Evolutionary conservation across 2,329 filamentous ascomycete genomes (phyloP).

Genomic region (Aspergillus eucalypticola): DNA sequence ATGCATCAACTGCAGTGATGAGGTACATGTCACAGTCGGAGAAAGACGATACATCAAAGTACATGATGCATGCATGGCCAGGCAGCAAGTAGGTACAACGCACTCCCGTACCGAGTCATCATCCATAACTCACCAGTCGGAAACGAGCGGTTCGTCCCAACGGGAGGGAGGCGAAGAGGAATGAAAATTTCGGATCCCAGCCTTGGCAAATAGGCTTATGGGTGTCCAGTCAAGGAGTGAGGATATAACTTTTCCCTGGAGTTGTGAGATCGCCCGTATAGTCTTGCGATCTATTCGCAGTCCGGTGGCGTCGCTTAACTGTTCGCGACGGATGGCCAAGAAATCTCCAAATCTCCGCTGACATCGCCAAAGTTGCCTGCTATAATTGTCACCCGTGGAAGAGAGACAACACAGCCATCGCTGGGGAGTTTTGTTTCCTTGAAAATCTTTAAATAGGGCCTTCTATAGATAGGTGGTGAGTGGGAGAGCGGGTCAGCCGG

Average conservation of each 20-base stretch:
- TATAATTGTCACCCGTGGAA: neutral
- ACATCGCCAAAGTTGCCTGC: neutral
- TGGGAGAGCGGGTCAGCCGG: slow-evolving; percentile 3
- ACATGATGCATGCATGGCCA: neutral
- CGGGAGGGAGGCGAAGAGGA: neutral
- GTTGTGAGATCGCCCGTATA: no score
- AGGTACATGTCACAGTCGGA: no score
- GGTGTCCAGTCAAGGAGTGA: neutral
- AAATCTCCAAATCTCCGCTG: neutral
- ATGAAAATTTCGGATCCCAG: neutral
- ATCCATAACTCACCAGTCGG: neutral
- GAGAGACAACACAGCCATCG: neutral
- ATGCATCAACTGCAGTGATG: no score
- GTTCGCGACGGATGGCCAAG: neutral
- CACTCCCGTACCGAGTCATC: neutral
- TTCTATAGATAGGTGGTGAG: neutral
- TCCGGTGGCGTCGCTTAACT: neutral
- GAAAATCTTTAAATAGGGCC: neutral
- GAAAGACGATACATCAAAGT: no score
- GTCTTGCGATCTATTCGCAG: neutral
- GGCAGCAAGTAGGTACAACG: neutral
- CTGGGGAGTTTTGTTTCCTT: neutral
- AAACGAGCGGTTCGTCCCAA: neutral
- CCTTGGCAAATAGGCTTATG: neutral
- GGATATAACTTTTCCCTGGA: slow-evolving; percentile 7